Evolutionary conservation across 805 yeast genomes (phyloP).

Genomic region (Sungouiella blattae): DNA sequence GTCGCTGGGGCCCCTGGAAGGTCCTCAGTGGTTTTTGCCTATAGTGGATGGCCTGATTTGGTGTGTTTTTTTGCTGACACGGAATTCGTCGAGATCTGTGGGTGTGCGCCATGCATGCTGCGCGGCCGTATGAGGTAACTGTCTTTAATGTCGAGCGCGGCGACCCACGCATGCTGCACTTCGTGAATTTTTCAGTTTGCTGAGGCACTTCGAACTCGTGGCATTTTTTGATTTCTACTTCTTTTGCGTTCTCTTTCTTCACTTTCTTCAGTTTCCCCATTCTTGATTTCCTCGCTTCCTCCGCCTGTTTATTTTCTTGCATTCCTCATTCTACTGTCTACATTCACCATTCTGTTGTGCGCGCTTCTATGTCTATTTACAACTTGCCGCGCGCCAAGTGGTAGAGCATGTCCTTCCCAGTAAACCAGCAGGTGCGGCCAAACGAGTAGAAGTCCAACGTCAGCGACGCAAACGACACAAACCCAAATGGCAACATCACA

Average conservation of each 20-base stretch:
- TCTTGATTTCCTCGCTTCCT: neutral
- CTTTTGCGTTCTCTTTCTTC: neutral
- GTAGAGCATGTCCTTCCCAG: slow-evolving; percentile 74
- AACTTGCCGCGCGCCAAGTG: slow-evolving; percentile 72
- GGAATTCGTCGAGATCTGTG: too few relatives aligned
- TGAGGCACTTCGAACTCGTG: too few relatives aligned
- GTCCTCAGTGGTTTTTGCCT: too few relatives aligned
- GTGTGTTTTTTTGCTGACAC: too few relatives aligned
- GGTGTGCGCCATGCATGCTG: too few relatives aligned
- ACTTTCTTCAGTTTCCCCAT: neutral
- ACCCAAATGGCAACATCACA: slow-evolving; percentile 95
- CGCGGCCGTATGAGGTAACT: too few relatives aligned
- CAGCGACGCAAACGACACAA: slow-evolving; percentile 71
- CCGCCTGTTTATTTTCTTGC: neutral
- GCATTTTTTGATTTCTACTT: too few relatives aligned
- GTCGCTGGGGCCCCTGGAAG: too few relatives aligned
- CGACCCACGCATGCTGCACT: too few relatives aligned
- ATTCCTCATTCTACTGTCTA: neutral
- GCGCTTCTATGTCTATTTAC: slow-evolving; percentile 33
- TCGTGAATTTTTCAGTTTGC: too few relatives aligned
- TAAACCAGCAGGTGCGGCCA: slow-evolving; percentile 62
- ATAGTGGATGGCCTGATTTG: too few relatives aligned
- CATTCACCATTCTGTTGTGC: neutral
- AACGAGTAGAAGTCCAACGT: slow-evolving; percentile 77
- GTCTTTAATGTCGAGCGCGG: too few relatives aligned